Evolutionary conservation across 148 eudicot species (phyloP), one percentile per base, ranked within the genome.

Genomic region (Nyssa sinensis): DNA sequence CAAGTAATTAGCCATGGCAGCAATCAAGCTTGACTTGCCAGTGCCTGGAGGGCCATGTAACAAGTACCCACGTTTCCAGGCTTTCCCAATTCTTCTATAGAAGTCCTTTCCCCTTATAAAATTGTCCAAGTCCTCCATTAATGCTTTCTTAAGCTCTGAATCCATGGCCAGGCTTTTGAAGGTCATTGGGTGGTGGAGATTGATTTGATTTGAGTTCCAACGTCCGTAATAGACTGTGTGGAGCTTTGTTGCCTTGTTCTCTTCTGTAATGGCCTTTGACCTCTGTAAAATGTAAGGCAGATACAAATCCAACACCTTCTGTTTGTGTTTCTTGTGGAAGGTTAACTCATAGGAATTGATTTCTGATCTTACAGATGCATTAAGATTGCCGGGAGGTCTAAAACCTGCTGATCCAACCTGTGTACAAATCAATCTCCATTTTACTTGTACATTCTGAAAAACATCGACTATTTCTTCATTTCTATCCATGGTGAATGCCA

Each of bases 161-260:
- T 74, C 77, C 4, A 75, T 37, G 25, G 78, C 78, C 5, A 75
- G 62, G 32, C 17, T 75, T 27, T 75, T 35, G 66, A 75, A 75
- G 53, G 57, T 75, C 78, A 75, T 67, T 3, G 71, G 76, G 78
- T 75, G 64, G 33, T 41, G 65, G 28, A 75, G 72, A 32, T 57
- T 60, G 34, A 60, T 39, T 24, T 28, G 27, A 17, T 58, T 17
- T 4, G 72, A 58, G 34, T 21, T 32, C 57, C 57, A 68, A 6
- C 14, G 7, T 16, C 72, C 57, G 5, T 60, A 37, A 6, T 23
- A 32, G 11, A 27, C 35, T 7, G 55, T 75, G 51, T 41, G 72
- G 53, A 75, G 34, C 78, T 66, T 67, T 58, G 67, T 51, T 29
- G 53, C 69, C 70, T 47, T 71, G 63, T n/a, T 66, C 17, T 64